Evolutionary conservation across 768 basidiomycete genomes (phyloP).

Genomic region (Boletus vinaceobasis): DNA sequence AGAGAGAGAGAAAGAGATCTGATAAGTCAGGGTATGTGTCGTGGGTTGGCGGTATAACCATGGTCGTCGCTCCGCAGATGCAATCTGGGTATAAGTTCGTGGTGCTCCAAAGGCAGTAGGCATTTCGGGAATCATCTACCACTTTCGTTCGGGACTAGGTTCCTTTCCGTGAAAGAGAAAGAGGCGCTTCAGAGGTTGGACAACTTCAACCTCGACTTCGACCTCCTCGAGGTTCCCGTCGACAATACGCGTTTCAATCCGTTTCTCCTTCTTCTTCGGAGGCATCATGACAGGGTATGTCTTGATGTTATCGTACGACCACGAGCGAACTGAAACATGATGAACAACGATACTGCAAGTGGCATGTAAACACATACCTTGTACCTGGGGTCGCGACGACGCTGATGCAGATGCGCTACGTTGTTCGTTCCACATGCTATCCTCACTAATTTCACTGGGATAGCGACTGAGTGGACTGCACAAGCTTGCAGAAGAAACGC

Average conservation of each 20-base stretch:
- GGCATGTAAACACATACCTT: constrained; percentile 42
- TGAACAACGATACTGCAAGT: constrained; percentile 8
- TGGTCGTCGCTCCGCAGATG: constrained; percentile 25
- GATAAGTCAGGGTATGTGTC: constrained; percentile 39
- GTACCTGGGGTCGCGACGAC: constrained; percentile 41
- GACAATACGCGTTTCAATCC: constrained; percentile 46
- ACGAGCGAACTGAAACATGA: constrained; percentile 53
- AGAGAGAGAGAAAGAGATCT: constrained; percentile 7
- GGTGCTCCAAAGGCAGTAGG: constrained; percentile 9
- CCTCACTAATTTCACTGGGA: constrained; percentile 39
- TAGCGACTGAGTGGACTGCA: constrained; percentile 40
- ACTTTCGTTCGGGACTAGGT: constrained; percentile 25
- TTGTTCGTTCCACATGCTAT: constrained; percentile 29
- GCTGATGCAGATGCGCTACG: constrained; percentile 22
- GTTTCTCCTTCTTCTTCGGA: constrained; percentile 52
- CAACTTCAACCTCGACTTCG: constrained; percentile 53
- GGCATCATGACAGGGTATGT: constrained; percentile 57
- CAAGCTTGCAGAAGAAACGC: constrained; percentile 24
- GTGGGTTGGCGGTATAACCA: constrained; percentile 31
- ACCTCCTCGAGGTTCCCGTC: constrained; percentile 50
- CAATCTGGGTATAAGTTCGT: constrained; percentile 30
- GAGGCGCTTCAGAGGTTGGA: constrained; percentile 56
- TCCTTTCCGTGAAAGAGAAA: constrained; percentile 64
- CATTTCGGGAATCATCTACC: constrained; percentile 20
- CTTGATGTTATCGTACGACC: constrained; percentile 72